Conservation (phyloP, 495 filamentous ascomycete species). For the Oleoguttula mirabilis region DNA sequence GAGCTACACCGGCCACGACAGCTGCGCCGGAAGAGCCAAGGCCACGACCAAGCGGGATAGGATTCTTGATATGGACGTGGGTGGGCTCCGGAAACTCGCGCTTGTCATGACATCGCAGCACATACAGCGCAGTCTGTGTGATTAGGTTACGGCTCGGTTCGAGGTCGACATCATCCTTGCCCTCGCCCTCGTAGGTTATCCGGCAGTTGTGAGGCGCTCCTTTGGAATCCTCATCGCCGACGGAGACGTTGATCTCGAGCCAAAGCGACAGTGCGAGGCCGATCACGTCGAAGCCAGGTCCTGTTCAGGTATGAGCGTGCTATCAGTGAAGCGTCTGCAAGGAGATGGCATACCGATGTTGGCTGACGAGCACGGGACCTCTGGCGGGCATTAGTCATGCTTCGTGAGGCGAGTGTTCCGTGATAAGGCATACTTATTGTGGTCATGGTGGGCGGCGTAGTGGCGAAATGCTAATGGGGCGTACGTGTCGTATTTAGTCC, state of each 20-base stretch:
- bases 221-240: conserved; percentile 41
- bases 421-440: conserved; percentile 10
- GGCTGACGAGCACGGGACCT: conserved; percentile 73
- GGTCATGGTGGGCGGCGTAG: conserved; percentile 12
- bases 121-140: conserved; percentile 81
- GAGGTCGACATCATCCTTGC: conserved; percentile 63
- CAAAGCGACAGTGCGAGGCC: conserved; percentile 84
- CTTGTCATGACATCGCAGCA: conserved; percentile 79
- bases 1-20: conserved; percentile 82
- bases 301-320: conserved; percentile 14
- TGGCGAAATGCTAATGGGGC: too few species aligned
- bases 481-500: too few species aligned
- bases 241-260: conserved; percentile 68
- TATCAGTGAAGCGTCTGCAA: neutral
- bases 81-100: conserved; percentile 71
- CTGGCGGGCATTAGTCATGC: conserved; percentile 11
- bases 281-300: conserved; percentile 93
- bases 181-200: conserved; percentile 78
- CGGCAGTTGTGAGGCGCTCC: conserved; percentile 64
- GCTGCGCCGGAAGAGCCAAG: conserved; percentile 88
- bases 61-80: conserved; percentile 84
- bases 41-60: conserved; percentile 81
- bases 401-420: neutral
- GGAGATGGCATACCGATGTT: conserved; percentile 56
- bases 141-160: conserved; percentile 76